Percentiles rank a stretch among this genome's conserved stretches.
Conservation (phyloP, 139 green algal genomes). For the Cymbomonas tetramitiformis region DNA sequence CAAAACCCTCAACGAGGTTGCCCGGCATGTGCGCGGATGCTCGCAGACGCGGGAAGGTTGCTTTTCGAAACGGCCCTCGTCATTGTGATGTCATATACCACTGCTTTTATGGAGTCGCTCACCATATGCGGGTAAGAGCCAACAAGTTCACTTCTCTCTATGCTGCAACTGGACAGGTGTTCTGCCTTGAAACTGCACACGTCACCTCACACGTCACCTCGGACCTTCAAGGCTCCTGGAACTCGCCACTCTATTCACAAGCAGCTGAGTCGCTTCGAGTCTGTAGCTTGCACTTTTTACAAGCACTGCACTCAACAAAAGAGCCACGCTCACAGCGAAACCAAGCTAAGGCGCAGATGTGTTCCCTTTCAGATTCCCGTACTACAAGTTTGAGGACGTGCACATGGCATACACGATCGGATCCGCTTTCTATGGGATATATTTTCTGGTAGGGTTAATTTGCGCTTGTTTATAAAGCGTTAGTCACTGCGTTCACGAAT, state of each 20-base stretch:
- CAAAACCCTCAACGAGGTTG: no score
- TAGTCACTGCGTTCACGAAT: no score
- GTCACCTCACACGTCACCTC: no score
- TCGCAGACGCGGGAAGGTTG: not conserved
- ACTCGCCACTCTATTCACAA: not conserved
- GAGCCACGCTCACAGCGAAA: not conserved
- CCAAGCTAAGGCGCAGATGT: constrained; percentile 28
- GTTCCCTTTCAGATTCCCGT: no score
- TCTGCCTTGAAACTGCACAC: no score
- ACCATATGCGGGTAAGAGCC: constrained; percentile 81
- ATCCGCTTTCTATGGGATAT: constrained; percentile 96
- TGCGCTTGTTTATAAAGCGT: no score
- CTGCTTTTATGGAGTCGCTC: constrained; percentile 79
- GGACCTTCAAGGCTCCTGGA: no score
- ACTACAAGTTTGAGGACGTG: constrained; percentile 78
- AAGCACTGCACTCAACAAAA: no score
- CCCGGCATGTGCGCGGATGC: no score
- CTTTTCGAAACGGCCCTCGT: constrained; percentile 25
- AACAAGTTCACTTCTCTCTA: not conserved
- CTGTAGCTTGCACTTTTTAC: not conserved
- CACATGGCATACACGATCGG: constrained; percentile 76
- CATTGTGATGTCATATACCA: constrained; percentile 60
- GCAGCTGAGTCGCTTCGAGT: not conserved
- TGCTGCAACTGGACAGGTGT: not conserved
- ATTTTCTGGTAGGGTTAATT: no score